These are phyloP conservation scores for Podaxis mareebaensis DNA, from an alignment of 768 basidiomycete genomes.

Conservation along the genomic window DNA sequence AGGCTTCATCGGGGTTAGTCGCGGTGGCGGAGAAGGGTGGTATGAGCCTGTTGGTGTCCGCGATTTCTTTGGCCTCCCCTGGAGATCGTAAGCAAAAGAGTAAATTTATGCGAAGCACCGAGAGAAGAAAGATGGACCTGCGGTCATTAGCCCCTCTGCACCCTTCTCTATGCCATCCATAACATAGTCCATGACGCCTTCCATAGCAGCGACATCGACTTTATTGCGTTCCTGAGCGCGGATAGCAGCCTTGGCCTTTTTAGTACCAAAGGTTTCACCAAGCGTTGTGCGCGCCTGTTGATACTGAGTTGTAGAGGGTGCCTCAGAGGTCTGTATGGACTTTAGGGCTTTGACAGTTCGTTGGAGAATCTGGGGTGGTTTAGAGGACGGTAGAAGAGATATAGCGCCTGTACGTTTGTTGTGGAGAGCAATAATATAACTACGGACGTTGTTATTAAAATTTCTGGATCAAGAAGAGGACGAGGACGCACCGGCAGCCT, in stretches of 20 bases:
- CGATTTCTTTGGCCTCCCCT: slow-evolving; percentile 69
- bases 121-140: slow-evolving; percentile 45
- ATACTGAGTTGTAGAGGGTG: slow-evolving; percentile 52
- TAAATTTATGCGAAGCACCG: neutral
- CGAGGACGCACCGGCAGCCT: slow-evolving; percentile 65
- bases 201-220: slow-evolving; percentile 87
- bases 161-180: slow-evolving; percentile 81
- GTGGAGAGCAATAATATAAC: slow-evolving; percentile 84
- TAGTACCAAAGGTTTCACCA: slow-evolving; percentile 92
- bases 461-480: neutral
- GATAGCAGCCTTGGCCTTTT: slow-evolving; percentile 88
- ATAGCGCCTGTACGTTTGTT: slow-evolving; percentile 76
- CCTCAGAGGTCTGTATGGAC: slow-evolving; percentile 49
- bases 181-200: slow-evolving; percentile 76
- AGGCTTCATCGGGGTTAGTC: slow-evolving; percentile 68
- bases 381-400: slow-evolving; percentile 63
- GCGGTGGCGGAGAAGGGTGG: slow-evolving; percentile 75
- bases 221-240: slow-evolving; percentile 85
- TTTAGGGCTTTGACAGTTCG: slow-evolving; percentile 87
- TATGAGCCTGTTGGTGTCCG: slow-evolving; percentile 69
- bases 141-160: slow-evolving; percentile 65
- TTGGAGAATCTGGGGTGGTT: slow-evolving; percentile 66
- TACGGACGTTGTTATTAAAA: slow-evolving; percentile 26
- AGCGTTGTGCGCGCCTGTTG: slow-evolving; percentile 72
- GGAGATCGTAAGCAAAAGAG: slow-evolving; percentile 15